Conservation (phyloP, 257 asterid species). For the Striga asiatica region DNA sequence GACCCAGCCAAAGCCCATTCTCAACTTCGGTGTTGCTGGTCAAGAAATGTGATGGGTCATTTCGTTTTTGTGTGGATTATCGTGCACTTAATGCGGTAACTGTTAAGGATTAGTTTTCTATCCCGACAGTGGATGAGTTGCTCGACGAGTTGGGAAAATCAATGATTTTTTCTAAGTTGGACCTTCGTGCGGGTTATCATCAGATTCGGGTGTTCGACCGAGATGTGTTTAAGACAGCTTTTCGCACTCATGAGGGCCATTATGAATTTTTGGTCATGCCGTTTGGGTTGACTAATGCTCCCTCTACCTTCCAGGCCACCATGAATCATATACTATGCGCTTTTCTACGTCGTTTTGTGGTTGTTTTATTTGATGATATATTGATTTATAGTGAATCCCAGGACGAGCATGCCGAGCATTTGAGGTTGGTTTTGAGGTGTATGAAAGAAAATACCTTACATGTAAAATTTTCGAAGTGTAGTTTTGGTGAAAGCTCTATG, state of each 20-base stretch:
- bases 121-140: neutral
- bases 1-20: neutral
- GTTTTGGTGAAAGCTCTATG: neutral
- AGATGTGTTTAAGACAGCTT: neutral
- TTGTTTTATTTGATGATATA: neutral
- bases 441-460: neutral
- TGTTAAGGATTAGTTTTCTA: neutral
- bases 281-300: no score
- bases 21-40: neutral
- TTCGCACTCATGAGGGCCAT: no score
- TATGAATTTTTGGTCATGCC: no score
- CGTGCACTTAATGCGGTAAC: neutral
- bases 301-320: neutral
- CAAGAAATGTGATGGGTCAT: neutral
- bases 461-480: neutral
- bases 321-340: neutral
- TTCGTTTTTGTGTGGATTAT: neutral
- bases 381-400: no score
- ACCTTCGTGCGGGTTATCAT: no score
- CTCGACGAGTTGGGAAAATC: neutral
- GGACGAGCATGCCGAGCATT: neutral
- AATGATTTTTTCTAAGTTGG: neutral
- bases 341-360: neutral
- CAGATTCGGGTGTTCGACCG: neutral
- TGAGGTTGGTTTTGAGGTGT: neutral